These are phyloP conservation scores for Populus hybrid DNA, from an alignment of 441 rosid genomes.

Conservation along the genomic window DNA sequence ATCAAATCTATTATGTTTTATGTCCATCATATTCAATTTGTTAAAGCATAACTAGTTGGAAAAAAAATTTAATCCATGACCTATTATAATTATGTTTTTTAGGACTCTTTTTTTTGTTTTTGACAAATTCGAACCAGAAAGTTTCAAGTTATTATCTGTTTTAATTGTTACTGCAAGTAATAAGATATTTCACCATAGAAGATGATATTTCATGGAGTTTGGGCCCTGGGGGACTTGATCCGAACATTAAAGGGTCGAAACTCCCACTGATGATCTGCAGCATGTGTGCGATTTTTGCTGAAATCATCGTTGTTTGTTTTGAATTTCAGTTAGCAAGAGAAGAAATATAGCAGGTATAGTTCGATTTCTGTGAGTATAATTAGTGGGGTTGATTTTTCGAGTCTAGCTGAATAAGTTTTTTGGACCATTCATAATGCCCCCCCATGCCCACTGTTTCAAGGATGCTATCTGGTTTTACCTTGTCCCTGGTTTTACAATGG, in stretches of 20 bases:
- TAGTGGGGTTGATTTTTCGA: background rate
- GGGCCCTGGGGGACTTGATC: background rate
- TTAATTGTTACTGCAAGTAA: background rate
- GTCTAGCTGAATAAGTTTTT: background rate
- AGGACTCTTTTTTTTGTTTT: too few species aligned
- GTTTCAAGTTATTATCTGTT: background rate
- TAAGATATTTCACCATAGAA: background rate
- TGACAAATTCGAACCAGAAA: background rate
- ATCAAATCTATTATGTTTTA: background rate
- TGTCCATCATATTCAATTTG: background rate
- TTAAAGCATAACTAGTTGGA: background rate
- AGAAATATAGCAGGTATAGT: background rate
- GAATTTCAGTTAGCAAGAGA: background rate
- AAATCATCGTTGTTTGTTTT: background rate
- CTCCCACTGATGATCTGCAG: background rate
- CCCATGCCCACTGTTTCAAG: background rate
- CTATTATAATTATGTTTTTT: background rate
- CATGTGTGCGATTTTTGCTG: background rate
- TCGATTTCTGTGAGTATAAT: background rate
- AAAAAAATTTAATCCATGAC: background rate
- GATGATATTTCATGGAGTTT: background rate
- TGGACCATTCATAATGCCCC: background rate
- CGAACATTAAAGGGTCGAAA: background rate
- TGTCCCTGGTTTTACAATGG: background rate
- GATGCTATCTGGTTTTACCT: background rate